Conservation (phyloP, 2,329 filamentous ascomycete species). For the Scedosporium dehoogii region DNA sequence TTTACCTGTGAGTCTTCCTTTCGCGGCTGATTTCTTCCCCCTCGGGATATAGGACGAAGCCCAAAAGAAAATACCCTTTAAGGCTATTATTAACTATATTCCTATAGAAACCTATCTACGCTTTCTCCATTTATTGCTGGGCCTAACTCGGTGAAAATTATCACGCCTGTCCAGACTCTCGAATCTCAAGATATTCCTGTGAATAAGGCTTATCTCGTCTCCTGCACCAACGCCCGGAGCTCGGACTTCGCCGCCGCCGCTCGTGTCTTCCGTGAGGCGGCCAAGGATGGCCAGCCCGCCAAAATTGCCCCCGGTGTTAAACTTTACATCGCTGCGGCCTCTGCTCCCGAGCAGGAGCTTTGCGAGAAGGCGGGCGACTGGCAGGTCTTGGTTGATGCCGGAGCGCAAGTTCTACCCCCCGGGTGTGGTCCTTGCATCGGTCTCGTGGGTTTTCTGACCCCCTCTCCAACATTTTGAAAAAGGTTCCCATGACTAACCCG, state of each 20-base stretch:
- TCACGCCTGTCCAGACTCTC: constrained; percentile 66
- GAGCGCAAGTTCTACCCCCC: constrained; percentile 60
- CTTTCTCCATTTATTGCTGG: constrained; percentile 78
- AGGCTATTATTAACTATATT: no score
- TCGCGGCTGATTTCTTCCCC: no score
- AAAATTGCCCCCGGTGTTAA: constrained; percentile 68
- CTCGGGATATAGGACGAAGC: no score
- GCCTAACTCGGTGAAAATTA: constrained; percentile 84
- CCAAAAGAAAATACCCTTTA: no score
- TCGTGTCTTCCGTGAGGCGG: constrained; percentile 72
- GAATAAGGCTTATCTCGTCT: constrained; percentile 73
- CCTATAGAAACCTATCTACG: constrained; percentile 55
- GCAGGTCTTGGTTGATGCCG: constrained; percentile 71
- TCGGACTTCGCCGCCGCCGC: constrained; percentile 78
- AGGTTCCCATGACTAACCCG: no score
- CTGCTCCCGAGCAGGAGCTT: constrained; percentile 61
- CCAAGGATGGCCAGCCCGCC: constrained; percentile 50
- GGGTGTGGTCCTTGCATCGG: constrained; percentile 85
- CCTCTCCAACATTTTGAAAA: no score
- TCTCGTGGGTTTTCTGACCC: constrained; percentile 25
- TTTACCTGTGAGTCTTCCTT: constrained; percentile 45
- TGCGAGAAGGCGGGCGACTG: constrained; percentile 79
- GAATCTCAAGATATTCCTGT: constrained; percentile 65
- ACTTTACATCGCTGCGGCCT: constrained; percentile 86
- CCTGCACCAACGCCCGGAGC: constrained; percentile 77